Percentiles rank a stretch among this genome's conserved stretches.
These are phyloP conservation scores for Quercus bicolor DNA, from an alignment of 306 rosid species.

Conservation along the genomic window DNA sequence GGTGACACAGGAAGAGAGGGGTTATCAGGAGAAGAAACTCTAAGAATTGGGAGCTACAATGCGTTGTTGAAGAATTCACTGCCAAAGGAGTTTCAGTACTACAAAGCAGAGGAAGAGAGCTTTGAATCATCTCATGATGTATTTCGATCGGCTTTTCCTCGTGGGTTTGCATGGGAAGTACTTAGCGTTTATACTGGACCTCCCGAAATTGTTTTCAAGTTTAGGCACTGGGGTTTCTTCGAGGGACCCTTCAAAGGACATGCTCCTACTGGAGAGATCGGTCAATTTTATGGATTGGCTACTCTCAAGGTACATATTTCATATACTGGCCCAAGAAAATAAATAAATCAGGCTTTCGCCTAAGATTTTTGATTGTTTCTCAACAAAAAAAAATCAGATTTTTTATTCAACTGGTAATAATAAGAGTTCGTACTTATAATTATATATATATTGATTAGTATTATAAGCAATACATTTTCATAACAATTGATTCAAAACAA, in stretches of 20 bases:
- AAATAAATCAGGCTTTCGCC: no score
- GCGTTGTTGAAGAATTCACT: slow-evolving; percentile 55
- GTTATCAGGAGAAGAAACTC: slow-evolving; percentile 56
- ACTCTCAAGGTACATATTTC: slow-evolving; percentile 54
- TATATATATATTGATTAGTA: no score
- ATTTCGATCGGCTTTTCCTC: slow-evolving; percentile 55
- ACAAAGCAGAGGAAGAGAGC: slow-evolving; percentile 59
- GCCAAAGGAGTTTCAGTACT: slow-evolving; percentile 46
- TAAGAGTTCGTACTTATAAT: no score
- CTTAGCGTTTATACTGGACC: slow-evolving; percentile 59
- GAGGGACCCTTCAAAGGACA: slow-evolving; percentile 70
- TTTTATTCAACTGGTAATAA: no score
- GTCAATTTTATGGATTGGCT: slow-evolving; percentile 60
- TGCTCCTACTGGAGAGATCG: slow-evolving; percentile 56
- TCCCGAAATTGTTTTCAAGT: slow-evolving; percentile 66
- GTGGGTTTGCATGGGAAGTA: slow-evolving; percentile 94
- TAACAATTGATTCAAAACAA: no score
- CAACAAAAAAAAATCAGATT: no score
- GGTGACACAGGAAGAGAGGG: slow-evolving; percentile 57
- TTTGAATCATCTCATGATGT: slow-evolving; percentile 72
- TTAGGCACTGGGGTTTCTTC: slow-evolving; percentile 84
- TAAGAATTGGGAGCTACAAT: slow-evolving; percentile 60
- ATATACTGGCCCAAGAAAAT: no score
- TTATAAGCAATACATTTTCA: no score
- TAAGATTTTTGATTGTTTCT: no score